phyloP scores from a whole-genome alignment of 345 rosid species.

The Eucalyptus sp. region DNA sequence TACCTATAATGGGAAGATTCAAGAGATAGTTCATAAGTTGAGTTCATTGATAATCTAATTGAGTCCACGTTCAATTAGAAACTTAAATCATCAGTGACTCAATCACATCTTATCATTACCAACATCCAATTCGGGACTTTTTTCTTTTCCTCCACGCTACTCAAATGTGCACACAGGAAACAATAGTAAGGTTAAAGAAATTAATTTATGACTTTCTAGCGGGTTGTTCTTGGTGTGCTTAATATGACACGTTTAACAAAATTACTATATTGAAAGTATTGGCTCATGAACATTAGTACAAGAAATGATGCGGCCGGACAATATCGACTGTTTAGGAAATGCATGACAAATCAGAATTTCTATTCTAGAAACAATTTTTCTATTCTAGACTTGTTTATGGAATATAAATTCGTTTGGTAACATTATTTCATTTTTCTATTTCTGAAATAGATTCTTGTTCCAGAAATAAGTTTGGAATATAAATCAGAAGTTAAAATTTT shows the following conservation, averaged over 20 bases:
- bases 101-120: background rate
- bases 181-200: background rate
- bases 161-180: background rate
- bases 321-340: background rate
- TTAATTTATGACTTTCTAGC: background rate
- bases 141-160: background rate
- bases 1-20: background rate
- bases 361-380: too few species aligned
- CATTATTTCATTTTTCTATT: too few species aligned
- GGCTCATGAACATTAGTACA: background rate
- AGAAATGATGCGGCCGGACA: accelerated
- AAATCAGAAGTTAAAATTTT: too few species aligned
- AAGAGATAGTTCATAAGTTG: background rate
- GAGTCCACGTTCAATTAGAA: background rate
- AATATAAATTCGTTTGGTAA: too few species aligned
- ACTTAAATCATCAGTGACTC: background rate
- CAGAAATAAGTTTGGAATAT: too few species aligned
- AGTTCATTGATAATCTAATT: background rate
- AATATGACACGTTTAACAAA: background rate
- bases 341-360: too few species aligned
- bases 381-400: too few species aligned
- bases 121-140: background rate
- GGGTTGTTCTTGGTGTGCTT: background rate
- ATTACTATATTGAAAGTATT: accelerated
- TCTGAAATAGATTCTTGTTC: too few species aligned